Evolutionary conservation across 2,329 filamentous ascomycete species (phyloP).

Genomic region (Botrytis squamosa): DNA sequence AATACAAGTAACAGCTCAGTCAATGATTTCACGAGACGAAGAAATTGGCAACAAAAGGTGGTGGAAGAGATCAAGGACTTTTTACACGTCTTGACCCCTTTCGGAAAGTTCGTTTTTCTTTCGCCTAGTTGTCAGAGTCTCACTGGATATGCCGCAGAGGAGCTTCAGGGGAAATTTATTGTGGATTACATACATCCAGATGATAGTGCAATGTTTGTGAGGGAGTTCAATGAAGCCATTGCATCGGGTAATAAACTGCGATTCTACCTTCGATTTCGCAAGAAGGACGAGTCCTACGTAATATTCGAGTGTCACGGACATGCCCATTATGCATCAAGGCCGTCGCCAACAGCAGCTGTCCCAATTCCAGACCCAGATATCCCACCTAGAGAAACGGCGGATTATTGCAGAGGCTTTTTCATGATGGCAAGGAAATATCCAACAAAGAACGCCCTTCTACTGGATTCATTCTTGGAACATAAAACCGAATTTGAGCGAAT

Average conservation of each 20-base stretch:
- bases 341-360: conserved; percentile 46
- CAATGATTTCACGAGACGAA: conserved; percentile 64
- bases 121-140: conserved; percentile 74
- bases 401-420: conserved; percentile 85
- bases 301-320: conserved; percentile 94
- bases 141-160: conserved; percentile 70
- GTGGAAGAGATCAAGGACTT: conserved; percentile 89
- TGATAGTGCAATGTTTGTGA: conserved; percentile 77
- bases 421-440: conserved; percentile 91
- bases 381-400: conserved; percentile 51
- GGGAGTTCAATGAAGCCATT: conserved; percentile 88
- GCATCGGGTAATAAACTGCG: conserved; percentile 75
- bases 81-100: conserved; percentile 79
- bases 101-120: conserved; percentile 81
- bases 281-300: conserved; percentile 68
- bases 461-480: conserved; percentile 93
- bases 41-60: conserved; percentile 84
- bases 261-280: conserved; percentile 82
- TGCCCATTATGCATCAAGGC: conserved; percentile 74
- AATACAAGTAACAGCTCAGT: conserved; percentile 50
- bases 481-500: conserved; percentile 94
- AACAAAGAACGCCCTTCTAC: conserved; percentile 77
- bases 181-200: conserved; percentile 83
- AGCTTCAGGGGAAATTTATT: conserved; percentile 73
- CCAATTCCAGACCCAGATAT: background rate